Evolutionary conservation across 352 stramenopile species (phyloP).

Genomic region (Globisporangium radiosum): DNA sequence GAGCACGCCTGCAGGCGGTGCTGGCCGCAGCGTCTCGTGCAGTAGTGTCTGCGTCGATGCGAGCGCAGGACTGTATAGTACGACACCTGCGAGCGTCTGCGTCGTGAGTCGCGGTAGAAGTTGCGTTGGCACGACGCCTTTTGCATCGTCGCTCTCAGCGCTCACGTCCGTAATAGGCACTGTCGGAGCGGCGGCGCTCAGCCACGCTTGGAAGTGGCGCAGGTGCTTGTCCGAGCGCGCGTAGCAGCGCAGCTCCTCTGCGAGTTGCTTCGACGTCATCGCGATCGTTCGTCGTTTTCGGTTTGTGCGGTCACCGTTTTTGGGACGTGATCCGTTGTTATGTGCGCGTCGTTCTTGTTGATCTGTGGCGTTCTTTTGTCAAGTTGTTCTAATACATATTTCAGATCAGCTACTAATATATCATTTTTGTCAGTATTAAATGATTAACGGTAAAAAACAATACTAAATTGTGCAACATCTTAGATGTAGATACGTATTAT

Average conservation of each 20-base stretch:
- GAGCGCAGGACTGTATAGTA: constrained; percentile 69
- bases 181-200: constrained; percentile 20
- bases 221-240: constrained; percentile 67
- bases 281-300: too few species aligned
- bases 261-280: constrained; percentile 40
- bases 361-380: too few species aligned
- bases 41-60: constrained; percentile 82
- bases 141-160: constrained; percentile 22
- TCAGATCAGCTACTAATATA: too few species aligned
- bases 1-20: constrained; percentile 53
- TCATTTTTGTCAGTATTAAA: too few species aligned
- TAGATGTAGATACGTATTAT: too few species aligned
- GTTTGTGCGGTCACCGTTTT: too few species aligned
- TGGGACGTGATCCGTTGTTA: not conserved
- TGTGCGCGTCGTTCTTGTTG: not conserved
- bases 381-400: too few species aligned
- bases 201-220: constrained; percentile 61
- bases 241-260: constrained; percentile 68
- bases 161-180: constrained; percentile 16
- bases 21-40: constrained; percentile 63
- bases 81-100: constrained; percentile 47
- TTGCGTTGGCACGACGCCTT: constrained; percentile 15
- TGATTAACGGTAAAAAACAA: too few species aligned
- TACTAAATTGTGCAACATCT: too few species aligned
- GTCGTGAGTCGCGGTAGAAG: constrained; percentile 57